Percentiles rank a stretch among this genome's conserved stretches.
Evolutionary conservation across 2,329 filamentous ascomycete species (phyloP).

Genomic region (Pseudogymnoascus sp.): DNA sequence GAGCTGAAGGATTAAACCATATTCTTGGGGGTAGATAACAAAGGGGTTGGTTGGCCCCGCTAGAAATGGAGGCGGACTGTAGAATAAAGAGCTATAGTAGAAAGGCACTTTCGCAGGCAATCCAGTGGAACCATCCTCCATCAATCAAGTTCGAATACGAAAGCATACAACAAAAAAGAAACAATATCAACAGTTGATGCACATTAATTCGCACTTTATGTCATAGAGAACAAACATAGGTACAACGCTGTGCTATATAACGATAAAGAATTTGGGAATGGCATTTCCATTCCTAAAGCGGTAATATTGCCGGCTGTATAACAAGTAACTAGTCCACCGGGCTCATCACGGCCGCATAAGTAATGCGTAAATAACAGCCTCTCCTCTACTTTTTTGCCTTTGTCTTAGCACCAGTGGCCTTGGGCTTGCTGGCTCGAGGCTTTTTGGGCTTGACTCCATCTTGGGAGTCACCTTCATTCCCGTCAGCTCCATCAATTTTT

Average conservation of each 20-base stretch:
- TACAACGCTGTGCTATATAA: not conserved
- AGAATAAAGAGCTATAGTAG: not conserved
- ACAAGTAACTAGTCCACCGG: not conserved
- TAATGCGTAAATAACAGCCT: not conserved
- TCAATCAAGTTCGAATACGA: not conserved
- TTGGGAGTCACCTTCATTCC: conserved; percentile 20
- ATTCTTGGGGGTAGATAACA: not conserved
- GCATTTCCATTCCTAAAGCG: not conserved
- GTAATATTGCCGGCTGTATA: not conserved
- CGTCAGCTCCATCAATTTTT: conserved; percentile 12
- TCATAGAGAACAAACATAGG: not conserved
- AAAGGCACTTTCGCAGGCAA: not conserved
- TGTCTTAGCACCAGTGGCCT: conserved; percentile 17
- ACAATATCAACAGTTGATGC: not conserved
- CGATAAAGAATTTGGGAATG: not conserved
- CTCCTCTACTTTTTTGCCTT: conserved; percentile 21
- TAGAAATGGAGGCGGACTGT: not conserved
- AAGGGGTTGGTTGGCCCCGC: not conserved
- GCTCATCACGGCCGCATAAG: not conserved
- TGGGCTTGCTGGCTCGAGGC: conserved; percentile 16
- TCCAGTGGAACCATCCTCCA: not conserved
- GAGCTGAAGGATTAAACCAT: not conserved
- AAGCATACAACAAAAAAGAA: not conserved
- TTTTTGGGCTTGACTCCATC: conserved; percentile 17
- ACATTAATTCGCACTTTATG: not conserved